Conservation (phyloP, 139 green algal genomes). For the Closterium sp. region DNA sequence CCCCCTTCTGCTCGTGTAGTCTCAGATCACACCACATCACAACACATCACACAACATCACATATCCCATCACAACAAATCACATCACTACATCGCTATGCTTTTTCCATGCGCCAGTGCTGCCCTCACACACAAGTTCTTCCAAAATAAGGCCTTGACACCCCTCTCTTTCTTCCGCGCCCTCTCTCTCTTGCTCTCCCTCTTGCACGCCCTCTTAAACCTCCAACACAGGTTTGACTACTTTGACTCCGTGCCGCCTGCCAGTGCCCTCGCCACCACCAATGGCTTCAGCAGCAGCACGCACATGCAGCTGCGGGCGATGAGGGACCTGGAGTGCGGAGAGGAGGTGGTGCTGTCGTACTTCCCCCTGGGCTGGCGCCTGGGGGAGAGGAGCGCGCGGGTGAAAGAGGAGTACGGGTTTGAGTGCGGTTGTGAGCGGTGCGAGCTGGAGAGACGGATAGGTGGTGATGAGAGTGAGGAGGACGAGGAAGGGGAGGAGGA, state of each 20-base stretch:
- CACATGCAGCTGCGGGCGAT: constrained; percentile 30
- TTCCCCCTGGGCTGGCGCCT: constrained; percentile 25
- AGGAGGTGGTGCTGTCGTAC: constrained; percentile 17
- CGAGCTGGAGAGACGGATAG: not conserved
- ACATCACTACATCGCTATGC: no score
- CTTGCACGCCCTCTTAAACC: no score
- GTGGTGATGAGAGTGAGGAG: not conserved
- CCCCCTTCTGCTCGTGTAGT: no score
- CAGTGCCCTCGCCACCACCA: not conserved
- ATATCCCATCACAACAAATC: no score
- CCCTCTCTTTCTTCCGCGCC: no score
- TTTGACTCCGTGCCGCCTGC: not conserved
- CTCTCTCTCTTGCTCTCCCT: no score
- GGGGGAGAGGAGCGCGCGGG: not conserved
- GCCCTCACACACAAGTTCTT: no score
- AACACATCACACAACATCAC: no score
- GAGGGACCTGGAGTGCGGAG: not conserved
- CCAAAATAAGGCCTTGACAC: no score
- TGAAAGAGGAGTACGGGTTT: constrained; percentile 35
- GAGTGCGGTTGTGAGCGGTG: constrained; percentile 31
- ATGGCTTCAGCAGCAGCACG: constrained; percentile 8
- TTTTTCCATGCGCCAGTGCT: no score
- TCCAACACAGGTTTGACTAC: no score
- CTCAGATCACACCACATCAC: no score
- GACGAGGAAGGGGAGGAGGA: not conserved